A percentile compares a stretch with the other conserved stretches of the same genome.
Evolutionary conservation across 2,329 filamentous ascomycete genomes (phyloP).

Genomic region (Cladosporium sp.): DNA sequence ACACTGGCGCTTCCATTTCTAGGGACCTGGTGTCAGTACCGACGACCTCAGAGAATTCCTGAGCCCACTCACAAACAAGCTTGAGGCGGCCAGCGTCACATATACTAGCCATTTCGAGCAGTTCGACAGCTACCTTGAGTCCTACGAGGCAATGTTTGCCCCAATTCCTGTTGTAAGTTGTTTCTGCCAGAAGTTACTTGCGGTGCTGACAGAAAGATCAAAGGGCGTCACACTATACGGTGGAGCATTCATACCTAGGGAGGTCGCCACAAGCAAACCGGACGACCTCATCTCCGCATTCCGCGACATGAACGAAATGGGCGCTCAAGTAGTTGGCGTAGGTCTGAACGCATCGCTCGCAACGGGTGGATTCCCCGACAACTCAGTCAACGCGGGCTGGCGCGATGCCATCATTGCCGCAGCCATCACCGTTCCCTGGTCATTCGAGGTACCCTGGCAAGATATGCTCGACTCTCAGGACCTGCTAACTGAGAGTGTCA

Average conservation of each 20-base stretch:
- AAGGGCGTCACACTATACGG: constrained; percentile 25
- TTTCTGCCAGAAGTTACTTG: too few relatives aligned
- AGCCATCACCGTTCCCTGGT: constrained; percentile 35
- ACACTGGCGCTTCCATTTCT: too few relatives aligned
- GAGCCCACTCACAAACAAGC: constrained; percentile 40
- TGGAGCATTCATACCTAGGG: constrained; percentile 33
- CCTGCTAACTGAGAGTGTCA: constrained; percentile 36
- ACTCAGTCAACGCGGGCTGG: constrained; percentile 37
- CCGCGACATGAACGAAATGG: constrained; percentile 33
- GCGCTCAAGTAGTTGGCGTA: constrained; percentile 36
- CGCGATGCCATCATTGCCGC: constrained; percentile 34
- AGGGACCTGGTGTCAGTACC: constrained; percentile 43
- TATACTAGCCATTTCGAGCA: constrained; percentile 29
- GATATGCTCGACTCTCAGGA: constrained; percentile 34
- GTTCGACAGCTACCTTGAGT: constrained; percentile 31
- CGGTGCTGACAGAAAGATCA: too few relatives aligned
- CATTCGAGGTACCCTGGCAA: constrained; percentile 34
- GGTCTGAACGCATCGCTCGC: constrained; percentile 36
- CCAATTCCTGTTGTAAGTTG: constrained; percentile 29
- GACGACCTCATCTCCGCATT: constrained; percentile 29
- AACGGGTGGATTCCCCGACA: constrained; percentile 32
- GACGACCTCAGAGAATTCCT: constrained; percentile 43
- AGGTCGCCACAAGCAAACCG: constrained; percentile 29
- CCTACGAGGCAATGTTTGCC: constrained; percentile 31
- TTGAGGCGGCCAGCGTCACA: constrained; percentile 35